Evolutionary conservation across 2,329 filamentous ascomycete genomes (phyloP), one percentile per base, ranked within the genome.

Genomic region (Aspergillus phoenicis): DNA sequence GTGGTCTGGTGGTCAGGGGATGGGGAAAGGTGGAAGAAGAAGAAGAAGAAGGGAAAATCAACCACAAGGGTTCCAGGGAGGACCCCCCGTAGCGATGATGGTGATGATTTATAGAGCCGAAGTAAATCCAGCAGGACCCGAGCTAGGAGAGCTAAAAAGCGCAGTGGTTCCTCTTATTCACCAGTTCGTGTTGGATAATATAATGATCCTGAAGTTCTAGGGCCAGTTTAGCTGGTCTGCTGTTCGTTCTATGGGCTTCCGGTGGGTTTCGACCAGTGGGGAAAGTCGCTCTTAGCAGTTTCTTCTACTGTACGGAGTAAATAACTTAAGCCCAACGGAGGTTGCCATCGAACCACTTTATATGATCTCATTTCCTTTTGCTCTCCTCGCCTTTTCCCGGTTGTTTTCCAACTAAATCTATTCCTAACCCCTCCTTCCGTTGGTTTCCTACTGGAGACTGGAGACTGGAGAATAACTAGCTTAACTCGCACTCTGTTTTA

Each of bases 131-230:
- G 41, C 20, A 45, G 20, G 20, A 51, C 24, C 47, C 15, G 11
- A 17, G 4, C 8, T 28, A 33, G 47, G 47, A 28, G 15, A 17
- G 7, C 22, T 20, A 28, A 24, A 24, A 24, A 13, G 22, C 17
- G 20, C 8, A n/a, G 26, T 17, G 24, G 24, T 51, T 51, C 47
- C 47, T 51, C 28, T 56, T 45, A 45, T 56, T 56, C 53, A 45
- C 53, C 39, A 47, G 53, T 56, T 56, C 39, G 53, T 56, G 53
- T 56, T 47, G 24, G 39, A 51, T 30, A 30, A 51, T 51, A 20
- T 51, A 28, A 33, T n/a, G 47, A 51, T 51, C 47, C 47, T 51
- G 26, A 30, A 10, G 24, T 20, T 49, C 45, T 49, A 49, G 45
- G 45, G 45, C 26, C 45, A 24, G 33, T 43, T 49, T 49, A 49